Percentiles rank a stretch among this genome's conserved stretches.
phyloP scores from a whole-genome alignment of 805 yeast genomes.

The Saccharomycopsis olivae region DNA sequence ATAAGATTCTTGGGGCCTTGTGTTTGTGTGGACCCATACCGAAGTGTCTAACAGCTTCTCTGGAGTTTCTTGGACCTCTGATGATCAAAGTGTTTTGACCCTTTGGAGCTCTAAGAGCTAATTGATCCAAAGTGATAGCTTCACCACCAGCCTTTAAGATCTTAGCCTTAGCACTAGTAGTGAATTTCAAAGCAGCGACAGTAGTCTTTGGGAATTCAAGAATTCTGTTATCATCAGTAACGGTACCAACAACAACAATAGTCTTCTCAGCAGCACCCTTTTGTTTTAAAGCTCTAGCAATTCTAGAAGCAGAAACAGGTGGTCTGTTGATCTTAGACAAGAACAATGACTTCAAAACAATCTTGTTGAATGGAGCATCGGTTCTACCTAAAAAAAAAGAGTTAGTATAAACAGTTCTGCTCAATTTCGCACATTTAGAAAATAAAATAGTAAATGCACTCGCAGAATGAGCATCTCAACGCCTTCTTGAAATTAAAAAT shows the following conservation, averaged over 20 bases:
- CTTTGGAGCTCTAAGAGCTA: conserved; percentile 98
- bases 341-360: conserved; percentile 87
- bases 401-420: conserved; percentile 39
- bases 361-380: conserved; percentile 98
- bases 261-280: conserved; percentile 83
- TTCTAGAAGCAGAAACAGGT: conserved; percentile 93
- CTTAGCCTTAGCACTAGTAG: conserved; percentile 97
- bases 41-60: conserved; percentile 99
- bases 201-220: conserved; percentile 92
- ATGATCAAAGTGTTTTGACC: conserved; percentile 97
- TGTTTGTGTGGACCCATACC: conserved; percentile 99
- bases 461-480: conserved; percentile 26
- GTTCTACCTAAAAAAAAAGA: conserved; percentile 67
- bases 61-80: conserved; percentile 98
- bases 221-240: conserved; percentile 95
- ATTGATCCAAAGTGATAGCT: conserved; percentile 97
- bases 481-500: too few species aligned
- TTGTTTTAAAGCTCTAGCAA: conserved; percentile 73
- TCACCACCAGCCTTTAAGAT: conserved; percentile 99
- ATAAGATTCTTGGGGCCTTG: conserved; percentile 97
- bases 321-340: conserved; percentile 99
- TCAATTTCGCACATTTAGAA: conserved; percentile 31
- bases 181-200: conserved; percentile 98
- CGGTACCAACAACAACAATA: conserved; percentile 98
- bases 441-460: conserved; percentile 24